Percentiles rank a stretch among this genome's conserved stretches.
phyloP scores from a whole-genome alignment of 2,329 filamentous ascomycete species.

The Metarhizium sp. region DNA sequence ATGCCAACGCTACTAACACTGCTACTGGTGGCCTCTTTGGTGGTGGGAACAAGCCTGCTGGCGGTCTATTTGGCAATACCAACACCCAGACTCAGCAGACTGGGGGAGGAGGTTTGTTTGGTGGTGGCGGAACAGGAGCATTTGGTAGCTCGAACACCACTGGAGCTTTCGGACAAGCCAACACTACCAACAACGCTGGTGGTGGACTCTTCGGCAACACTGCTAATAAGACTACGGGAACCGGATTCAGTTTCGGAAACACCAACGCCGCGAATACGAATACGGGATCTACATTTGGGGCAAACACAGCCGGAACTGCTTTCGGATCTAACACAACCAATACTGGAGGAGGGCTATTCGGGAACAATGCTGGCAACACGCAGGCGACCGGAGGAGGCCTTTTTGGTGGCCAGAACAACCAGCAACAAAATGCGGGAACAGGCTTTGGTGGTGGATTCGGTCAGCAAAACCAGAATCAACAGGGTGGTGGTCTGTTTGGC shows the following conservation, averaged over 20 bases:
- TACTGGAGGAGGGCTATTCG: constrained; percentile 30
- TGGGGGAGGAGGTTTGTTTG: constrained; percentile 17
- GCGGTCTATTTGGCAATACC: constrained; percentile 16
- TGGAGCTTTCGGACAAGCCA: constrained; percentile 21
- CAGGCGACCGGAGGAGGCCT: constrained; percentile 31
- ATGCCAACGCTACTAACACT: constrained; percentile 14
- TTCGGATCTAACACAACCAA: constrained; percentile 14
- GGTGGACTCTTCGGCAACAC: constrained; percentile 35
- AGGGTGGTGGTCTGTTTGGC: constrained; percentile 35
- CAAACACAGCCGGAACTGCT: constrained; percentile 8
- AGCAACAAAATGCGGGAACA: constrained; percentile 16
- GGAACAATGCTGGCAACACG: constrained; percentile 18
- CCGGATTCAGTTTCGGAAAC: constrained; percentile 34
- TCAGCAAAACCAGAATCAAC: constrained; percentile 19
- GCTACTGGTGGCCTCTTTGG: constrained; percentile 31
- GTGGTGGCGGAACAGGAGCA: constrained; percentile 19
- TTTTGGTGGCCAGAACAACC: constrained; percentile 32
- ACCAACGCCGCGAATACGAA: constrained; percentile 19
- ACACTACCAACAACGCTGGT: constrained; percentile 17
- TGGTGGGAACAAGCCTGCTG: constrained; percentile 14
- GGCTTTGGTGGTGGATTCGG: constrained; percentile 28
- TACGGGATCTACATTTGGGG: constrained; percentile 15
- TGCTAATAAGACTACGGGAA: constrained; percentile 24
- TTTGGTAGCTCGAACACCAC: constrained; percentile 27
- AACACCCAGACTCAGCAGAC: constrained; percentile 11